Conservation (phyloP, 177 flowering plant genomes). For the Vitis hybrid region DNA sequence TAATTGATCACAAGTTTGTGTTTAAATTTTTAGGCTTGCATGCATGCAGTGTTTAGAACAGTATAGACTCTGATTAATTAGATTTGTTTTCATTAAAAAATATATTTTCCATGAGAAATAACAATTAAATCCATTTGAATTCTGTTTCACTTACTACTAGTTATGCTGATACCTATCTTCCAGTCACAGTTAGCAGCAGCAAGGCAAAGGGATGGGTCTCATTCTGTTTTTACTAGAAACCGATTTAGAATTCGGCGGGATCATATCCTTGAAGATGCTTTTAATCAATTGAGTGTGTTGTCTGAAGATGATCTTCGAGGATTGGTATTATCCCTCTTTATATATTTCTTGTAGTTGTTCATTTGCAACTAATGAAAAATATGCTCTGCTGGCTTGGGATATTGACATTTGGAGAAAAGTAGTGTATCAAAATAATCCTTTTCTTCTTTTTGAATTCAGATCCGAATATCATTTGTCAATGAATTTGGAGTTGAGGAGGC, state of each 20-base stretch:
- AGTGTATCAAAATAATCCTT: not conserved
- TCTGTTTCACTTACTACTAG: not conserved
- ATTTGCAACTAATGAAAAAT: not conserved
- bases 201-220: slow-evolving; percentile 61
- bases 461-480: slow-evolving; percentile 89
- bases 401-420: not conserved
- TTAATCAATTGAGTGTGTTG: slow-evolving; percentile 73
- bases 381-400: not conserved
- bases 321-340: slow-evolving; percentile 42
- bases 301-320: slow-evolving; percentile 91
- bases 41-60: not conserved
- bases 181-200: slow-evolving; percentile 80
- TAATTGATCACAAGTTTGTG: not conserved
- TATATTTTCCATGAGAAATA: not conserved
- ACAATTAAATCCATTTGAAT: not conserved
- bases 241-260: slow-evolving; percentile 85
- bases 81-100: not conserved
- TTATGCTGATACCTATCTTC: slow-evolving; percentile 5
- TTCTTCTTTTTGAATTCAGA: slow-evolving; percentile 40
- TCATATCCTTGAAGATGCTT: slow-evolving; percentile 94
- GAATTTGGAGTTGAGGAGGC: slow-evolving; percentile 99
- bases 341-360: not conserved
- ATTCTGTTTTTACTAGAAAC: slow-evolving; percentile 60
- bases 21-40: not conserved
- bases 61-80: not conserved